Base-by-base conservation (phyloP, 768 basidiomycete genomes). In the Kwoniella dejecticola region DNA sequence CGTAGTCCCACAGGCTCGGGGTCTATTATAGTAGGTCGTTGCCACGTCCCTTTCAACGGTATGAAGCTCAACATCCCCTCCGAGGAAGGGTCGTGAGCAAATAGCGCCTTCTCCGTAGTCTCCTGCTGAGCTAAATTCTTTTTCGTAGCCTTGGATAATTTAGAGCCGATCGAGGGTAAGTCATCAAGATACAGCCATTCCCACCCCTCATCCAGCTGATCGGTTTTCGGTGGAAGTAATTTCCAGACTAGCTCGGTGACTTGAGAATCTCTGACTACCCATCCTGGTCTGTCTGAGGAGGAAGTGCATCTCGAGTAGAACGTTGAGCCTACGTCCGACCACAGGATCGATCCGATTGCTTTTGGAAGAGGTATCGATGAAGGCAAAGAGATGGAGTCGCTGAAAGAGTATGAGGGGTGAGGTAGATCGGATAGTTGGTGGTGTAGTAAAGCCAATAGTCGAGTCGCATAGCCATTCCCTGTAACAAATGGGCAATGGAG, bases 391-490 rank as follows among this genome's bases (percentile, higher is more conserved):
- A 29, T 52, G 26, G n/a, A 4, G 17, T 24, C n/a, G n/a, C n/a
- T 66, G 62, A 64, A 70, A 19, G 17, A 15, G n/a, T 41, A 7
- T 15, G 69, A 66, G 36, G 65, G 68, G 21, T 53, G 33, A 27
- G 69, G 63, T 12, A 71, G 41, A n/a, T 17, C n/a, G 17, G 50
- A 54, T n/a, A 74, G 58, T 5, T 53, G 30, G 36, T 69, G 65
- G 30, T 74, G 72, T 7, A 74, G 57, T 19, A 70, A 52, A 6
- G 49, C 46, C 4, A 71, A 55, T 13, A 74, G 23, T 44, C 67
- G 70, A 21, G 70, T 70, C 1, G 70, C 72, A 38, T 67, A 72
- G 2, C 72, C 72, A 12, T 68, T 63, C 4, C 62, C 72, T 74
- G 50, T 23, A 57, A 23, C 15, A n/a, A n/a, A n/a, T n/a, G n/a